These are phyloP conservation scores for Fusarium sp. DNA, from an alignment of 2,329 filamentous ascomycete genomes.

Conservation along the genomic window DNA sequence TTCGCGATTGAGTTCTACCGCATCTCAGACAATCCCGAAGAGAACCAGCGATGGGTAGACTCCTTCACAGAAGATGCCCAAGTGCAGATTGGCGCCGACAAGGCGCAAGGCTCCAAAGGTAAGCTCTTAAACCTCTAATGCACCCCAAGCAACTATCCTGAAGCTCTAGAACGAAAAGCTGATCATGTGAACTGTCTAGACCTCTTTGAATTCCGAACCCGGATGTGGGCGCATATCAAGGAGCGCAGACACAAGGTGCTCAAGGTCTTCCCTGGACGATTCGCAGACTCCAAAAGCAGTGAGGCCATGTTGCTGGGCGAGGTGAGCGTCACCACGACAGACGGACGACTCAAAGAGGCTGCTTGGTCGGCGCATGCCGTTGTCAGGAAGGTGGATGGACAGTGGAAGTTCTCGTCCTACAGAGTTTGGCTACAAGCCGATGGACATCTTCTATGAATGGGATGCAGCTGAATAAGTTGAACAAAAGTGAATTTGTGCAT, in stretches of 20 bases:
- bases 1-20: conserved; percentile 62
- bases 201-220: conserved; percentile 56
- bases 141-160: conserved; percentile 8
- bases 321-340: conserved; percentile 47
- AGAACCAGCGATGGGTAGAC: conserved; percentile 59
- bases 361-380: conserved; percentile 53
- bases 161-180: conserved; percentile 8
- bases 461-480: conserved; percentile 4
- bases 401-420: conserved; percentile 54
- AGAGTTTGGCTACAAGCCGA: conserved; percentile 52
- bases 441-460: conserved; percentile 29
- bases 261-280: conserved; percentile 59
- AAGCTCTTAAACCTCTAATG: conserved; percentile 16
- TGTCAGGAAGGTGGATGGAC: conserved; percentile 47
- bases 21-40: conserved; percentile 58
- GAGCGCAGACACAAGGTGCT: conserved; percentile 57
- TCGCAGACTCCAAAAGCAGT: conserved; percentile 44
- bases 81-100: conserved; percentile 58
- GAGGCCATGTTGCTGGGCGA: conserved; percentile 56
- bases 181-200: conserved; percentile 49
- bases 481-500: conserved; percentile 28
- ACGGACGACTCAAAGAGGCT: conserved; percentile 46
- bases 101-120: conserved; percentile 55
- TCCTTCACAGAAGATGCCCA: conserved; percentile 59
- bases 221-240: conserved; percentile 60